Evolutionary conservation across 1,139 yeast species (phyloP).

Genomic region (Hyphopichia burtonii): DNA sequence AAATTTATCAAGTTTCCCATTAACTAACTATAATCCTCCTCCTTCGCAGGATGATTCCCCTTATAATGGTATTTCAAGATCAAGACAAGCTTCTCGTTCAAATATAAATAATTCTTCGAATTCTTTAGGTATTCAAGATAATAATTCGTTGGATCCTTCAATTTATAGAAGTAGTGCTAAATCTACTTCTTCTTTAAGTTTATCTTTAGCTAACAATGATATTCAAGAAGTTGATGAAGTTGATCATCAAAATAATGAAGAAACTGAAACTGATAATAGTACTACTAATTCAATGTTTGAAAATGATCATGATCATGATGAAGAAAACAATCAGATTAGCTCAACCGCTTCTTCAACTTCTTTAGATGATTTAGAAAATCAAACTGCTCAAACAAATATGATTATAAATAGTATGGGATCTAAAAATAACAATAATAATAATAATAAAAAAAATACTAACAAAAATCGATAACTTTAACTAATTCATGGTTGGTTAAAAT

Average conservation of each 20-base stretch:
- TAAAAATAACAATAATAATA: neutral
- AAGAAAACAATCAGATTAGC: conserved; percentile 21
- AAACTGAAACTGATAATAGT: conserved; percentile 25
- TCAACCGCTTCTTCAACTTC: conserved; percentile 33
- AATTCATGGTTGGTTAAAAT: neutral
- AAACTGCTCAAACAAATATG: neutral
- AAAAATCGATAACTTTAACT: neutral
- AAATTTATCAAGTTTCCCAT: neutral
- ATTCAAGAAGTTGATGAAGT: conserved; percentile 25
- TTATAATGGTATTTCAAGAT: conserved; percentile 18
- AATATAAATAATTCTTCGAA: conserved; percentile 6
- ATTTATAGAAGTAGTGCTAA: conserved; percentile 7
- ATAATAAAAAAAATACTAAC: neutral
- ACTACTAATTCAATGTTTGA: conserved; percentile 44
- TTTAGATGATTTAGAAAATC: conserved; percentile 26
- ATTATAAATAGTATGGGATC: neutral
- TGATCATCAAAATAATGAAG: conserved; percentile 23
- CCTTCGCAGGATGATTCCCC: neutral
- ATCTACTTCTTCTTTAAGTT: conserved; percentile 17
- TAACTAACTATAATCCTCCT: neutral
- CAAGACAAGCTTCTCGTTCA: conserved; percentile 33
- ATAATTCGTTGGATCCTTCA: conserved; percentile 1
- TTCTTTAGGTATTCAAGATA: neutral
- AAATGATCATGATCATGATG: conserved; percentile 11
- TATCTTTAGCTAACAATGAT: conserved; percentile 11